Evolutionary conservation across 176 grass and related monocot species (phyloP), one percentile per base, ranked within the genome.

Genomic region (Cenchrus americanus): DNA sequence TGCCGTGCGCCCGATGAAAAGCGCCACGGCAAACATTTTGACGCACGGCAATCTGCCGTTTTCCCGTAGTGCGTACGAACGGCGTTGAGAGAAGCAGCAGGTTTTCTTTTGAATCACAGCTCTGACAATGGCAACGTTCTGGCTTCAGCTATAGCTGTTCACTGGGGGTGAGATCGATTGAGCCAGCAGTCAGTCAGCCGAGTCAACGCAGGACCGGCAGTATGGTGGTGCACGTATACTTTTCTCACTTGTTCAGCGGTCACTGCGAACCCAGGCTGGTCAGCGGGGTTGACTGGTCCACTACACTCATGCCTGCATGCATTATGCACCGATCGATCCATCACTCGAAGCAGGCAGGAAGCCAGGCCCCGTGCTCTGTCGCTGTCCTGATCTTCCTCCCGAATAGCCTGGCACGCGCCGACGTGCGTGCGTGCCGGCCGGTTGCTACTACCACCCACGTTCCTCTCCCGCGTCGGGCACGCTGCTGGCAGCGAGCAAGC

Each of bases 281-380:
- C 44, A 53, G 64, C 78, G 78, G 27, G 14, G 18, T 53, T 50
- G 77, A 67, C 62, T 22, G 3, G 47, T 81, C 79, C 22, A 58
- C 65, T 60, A 9, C 22, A 58, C 65, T 60, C 57, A 23, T 11
- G 58, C 58, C 58, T 24, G n/a, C 65, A 27, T 17, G 48, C 27
- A 30, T 30, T 30, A 30, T 30, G 27, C 13, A 27, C 7, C 27
- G 30, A 21, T 43, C 21, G 42, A 6, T 43, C 43, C 19, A 42
- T 69, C 66, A 59, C 54, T 21, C 18, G 18, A 23, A 22, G 6
- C 53, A 57, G 57, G 57, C 21, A 24, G 55, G 55, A 58, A 58
- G 55, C 55, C 15, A 54, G 55, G 55, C 9, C 18, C 53, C 18
- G 18, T 57, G 18, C 55, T 59, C 58, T 23, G 11, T 60, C n/a